Evolutionary conservation across 2,329 filamentous ascomycete genomes (phyloP).

Genomic region (Mycocentrospora acerina): DNA sequence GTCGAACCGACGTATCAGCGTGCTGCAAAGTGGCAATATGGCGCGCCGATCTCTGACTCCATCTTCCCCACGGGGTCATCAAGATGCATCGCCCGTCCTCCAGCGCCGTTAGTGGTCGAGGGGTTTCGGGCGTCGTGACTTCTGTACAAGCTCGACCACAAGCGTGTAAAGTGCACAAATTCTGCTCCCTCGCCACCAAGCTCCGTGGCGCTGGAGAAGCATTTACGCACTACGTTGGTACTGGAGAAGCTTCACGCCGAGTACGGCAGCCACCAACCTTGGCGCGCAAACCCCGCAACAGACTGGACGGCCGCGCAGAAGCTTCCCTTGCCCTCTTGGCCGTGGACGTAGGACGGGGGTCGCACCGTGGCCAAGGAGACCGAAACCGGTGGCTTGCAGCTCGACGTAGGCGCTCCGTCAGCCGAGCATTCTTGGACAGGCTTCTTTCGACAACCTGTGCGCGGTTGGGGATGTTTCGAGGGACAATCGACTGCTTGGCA

Average conservation of each 20-base stretch:
- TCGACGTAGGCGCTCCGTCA: conserved; percentile 25
- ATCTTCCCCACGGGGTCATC: conserved; percentile 27
- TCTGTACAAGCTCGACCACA: background rate
- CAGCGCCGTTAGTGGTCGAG: background rate
- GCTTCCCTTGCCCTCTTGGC: conserved; percentile 20
- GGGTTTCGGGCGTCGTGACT: conserved; percentile 1
- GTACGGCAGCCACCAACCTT: conserved; percentile 26
- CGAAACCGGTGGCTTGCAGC: conserved; percentile 29
- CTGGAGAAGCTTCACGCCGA: conserved; percentile 27
- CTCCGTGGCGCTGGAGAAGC: conserved; percentile 26
- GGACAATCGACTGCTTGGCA: no score
- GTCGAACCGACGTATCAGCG: conserved; percentile 17
- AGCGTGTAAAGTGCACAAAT: background rate
- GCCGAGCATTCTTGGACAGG: conserved; percentile 31
- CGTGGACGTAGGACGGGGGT: conserved; percentile 16
- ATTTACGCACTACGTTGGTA: conserved; percentile 15
- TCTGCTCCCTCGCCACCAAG: conserved; percentile 22
- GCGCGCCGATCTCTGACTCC: conserved; percentile 20
- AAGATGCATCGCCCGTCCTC: background rate
- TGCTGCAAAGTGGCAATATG: conserved; percentile 9
- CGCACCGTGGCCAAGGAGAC: conserved; percentile 29
- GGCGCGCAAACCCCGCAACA: conserved; percentile 24
- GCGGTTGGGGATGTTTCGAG: no score
- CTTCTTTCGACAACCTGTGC: conserved; percentile 35
- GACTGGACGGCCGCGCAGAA: conserved; percentile 17